Conservation (phyloP, 495 filamentous ascomycete species). For the Aspergillus indologenus region DNA sequence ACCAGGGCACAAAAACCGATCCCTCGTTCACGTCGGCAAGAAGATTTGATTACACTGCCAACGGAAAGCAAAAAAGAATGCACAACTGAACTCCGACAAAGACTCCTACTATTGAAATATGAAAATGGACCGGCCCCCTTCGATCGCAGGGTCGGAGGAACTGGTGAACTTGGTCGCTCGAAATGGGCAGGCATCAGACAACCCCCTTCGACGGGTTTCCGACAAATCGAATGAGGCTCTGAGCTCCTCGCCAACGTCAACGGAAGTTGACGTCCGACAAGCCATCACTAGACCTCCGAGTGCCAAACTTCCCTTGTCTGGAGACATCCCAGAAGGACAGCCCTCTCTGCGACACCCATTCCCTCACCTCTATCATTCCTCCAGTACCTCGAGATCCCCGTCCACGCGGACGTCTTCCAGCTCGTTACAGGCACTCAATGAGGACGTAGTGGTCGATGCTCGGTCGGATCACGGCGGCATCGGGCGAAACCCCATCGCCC, state of each 20-base stretch:
- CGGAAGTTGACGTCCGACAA: constrained; percentile 26
- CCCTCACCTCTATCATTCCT: constrained; percentile 37
- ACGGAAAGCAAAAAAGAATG: constrained; percentile 19
- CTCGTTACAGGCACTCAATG: constrained; percentile 46
- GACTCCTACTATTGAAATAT: constrained; percentile 19
- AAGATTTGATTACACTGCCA: background rate
- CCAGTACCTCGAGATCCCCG: constrained; percentile 32
- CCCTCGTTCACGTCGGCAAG: background rate
- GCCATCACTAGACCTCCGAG: constrained; percentile 28
- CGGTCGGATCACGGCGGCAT: constrained; percentile 33
- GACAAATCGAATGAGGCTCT: constrained; percentile 26
- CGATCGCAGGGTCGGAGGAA: constrained; percentile 34
- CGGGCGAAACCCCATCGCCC: constrained; percentile 23
- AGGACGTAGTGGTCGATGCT: constrained; percentile 42
- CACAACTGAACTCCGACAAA: constrained; percentile 15
- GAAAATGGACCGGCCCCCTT: constrained; percentile 37
- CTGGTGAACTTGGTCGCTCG: constrained; percentile 24
- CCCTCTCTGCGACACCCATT: constrained; percentile 39
- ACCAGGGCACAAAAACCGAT: constrained; percentile 6
- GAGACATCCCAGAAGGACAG: constrained; percentile 33
- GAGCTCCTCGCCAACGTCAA: constrained; percentile 22
- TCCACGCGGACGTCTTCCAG: constrained; percentile 47
- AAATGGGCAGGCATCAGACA: constrained; percentile 27
- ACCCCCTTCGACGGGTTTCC: constrained; percentile 18
- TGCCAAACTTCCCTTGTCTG: constrained; percentile 24